phyloP scores from a whole-genome alignment of 2,329 filamentous ascomycete genomes.

The Fusarium mundagurra region DNA sequence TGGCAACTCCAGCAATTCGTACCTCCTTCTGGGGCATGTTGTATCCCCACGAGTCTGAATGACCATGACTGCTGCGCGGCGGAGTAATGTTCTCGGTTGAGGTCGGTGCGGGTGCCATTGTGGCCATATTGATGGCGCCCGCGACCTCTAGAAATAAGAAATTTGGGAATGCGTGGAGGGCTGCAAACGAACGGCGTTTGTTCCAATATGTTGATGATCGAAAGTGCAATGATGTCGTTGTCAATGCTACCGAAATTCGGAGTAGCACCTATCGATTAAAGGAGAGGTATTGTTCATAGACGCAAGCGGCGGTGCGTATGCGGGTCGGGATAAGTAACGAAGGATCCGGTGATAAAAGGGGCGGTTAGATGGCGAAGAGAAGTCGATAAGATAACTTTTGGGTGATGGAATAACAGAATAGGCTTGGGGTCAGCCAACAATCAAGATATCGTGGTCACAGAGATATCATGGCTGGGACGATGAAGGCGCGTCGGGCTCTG shows the following conservation, averaged over 20 bases:
- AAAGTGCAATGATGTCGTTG: neutral
- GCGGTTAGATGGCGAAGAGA: constrained; percentile 19
- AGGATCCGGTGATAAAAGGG: constrained; percentile 28
- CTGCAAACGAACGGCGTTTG: neutral
- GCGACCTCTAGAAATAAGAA: constrained; percentile 38
- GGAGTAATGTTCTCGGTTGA: constrained; percentile 59
- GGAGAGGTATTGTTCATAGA: constrained; percentile 24
- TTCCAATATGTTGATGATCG: neutral
- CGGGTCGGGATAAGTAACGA: constrained; percentile 26
- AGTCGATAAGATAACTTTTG: constrained; percentile 13
- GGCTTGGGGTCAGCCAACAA: constrained; percentile 19
- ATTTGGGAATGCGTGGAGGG: neutral
- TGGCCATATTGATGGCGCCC: constrained; percentile 57
- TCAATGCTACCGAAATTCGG: neutral
- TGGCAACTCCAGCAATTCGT: constrained; percentile 33
- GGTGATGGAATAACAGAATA: neutral
- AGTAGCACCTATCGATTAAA: constrained; percentile 5
- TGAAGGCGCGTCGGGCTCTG: constrained; percentile 36
- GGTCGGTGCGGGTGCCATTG: constrained; percentile 61
- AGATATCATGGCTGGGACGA: constrained; percentile 34
- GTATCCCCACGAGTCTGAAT: constrained; percentile 57
- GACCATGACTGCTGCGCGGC: constrained; percentile 60
- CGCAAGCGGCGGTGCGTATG: constrained; percentile 22
- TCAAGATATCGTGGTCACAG: constrained; percentile 27
- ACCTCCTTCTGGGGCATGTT: constrained; percentile 51